Base-by-base conservation (phyloP, 768 basidiomycete genomes). In the Termitomyces sp. region DNA sequence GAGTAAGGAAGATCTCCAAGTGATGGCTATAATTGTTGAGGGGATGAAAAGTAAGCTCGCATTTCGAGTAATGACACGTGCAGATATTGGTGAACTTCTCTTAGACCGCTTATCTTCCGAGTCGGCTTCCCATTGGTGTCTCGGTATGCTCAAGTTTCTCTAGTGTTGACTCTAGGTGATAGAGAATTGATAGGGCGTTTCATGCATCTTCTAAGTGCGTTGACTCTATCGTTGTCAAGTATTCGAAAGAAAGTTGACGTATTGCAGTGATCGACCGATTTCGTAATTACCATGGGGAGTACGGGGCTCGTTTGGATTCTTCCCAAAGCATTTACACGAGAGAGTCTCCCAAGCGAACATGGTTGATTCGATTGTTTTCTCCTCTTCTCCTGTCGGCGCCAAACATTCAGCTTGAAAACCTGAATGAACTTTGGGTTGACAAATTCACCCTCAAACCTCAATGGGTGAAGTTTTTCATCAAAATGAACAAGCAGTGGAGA, bases 341-440 rank as follows among this genome's bases (percentile, higher is more conserved):
- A 8, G 28, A 44, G 41, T 5, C 16, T 6, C 53, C n/a, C 3
- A 54, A 6, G 2, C n/a, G 13, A 80, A 82, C 46, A 75, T 83
- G 4, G 75, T 73, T 0, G 79, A 82, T 58, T 69, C 82, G 11
- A 74, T 56, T 70, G 0, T 43, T 75, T 8, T 76, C 76, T 1
- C 74, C 73, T 0, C 9, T 79, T 2, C 61, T 82, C n/a, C 80
- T 83, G 63, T 73, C 68, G 54, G 66, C 71, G 9, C 83, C 83
- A 0, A 65, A 74, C 36, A 62, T 70, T 9, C 79, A 80, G 30
- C 62, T 82, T 18, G 65, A 65, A 6, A 58, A 66, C 14, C 62
- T 85, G 45, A 71, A 78, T 47, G 72, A 68, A 22, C 70, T 82
- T 20, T 85, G 78, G 70, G 73, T 82, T 0, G 83, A 85, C 56